phyloP scores from a whole-genome alignment of 2,329 filamentous ascomycete genomes.

The Aspergillus glaucus region DNA sequence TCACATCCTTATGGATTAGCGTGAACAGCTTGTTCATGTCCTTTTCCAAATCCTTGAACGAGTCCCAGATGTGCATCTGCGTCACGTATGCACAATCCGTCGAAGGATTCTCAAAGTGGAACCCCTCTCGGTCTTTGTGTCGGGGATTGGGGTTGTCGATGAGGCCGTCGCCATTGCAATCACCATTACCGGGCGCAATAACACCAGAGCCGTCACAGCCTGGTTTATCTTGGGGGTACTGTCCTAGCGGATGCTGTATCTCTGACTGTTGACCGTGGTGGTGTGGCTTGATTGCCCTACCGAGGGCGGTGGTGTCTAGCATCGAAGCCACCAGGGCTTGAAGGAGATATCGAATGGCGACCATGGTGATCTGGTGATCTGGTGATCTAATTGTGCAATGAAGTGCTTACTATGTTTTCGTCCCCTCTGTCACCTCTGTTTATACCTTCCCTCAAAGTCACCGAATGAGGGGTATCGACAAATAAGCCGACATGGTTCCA shows the following conservation, averaged over 20 bases:
- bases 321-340: constrained; percentile 9
- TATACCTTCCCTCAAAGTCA: no score
- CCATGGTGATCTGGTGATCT: constrained; percentile 3
- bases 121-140: constrained; percentile 18
- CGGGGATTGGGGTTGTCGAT: constrained; percentile 12
- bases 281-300: constrained; percentile 3
- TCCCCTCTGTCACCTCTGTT: no score
- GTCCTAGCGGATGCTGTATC: constrained; percentile 3
- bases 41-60: constrained; percentile 27
- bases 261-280: background rate
- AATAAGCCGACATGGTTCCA: background rate
- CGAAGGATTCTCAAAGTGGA: constrained; percentile 27
- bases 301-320: constrained; percentile 5
- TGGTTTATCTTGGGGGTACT: constrained; percentile 11
- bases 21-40: constrained; percentile 27
- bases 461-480: background rate
- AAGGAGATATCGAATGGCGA: constrained; percentile 8
- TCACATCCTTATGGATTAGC: constrained; percentile 26
- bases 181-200: constrained; percentile 16
- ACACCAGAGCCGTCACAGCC: constrained; percentile 22
- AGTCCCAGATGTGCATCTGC: constrained; percentile 28
- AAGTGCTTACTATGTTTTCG: background rate
- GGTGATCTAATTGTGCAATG: background rate
- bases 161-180: constrained; percentile 23
- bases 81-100: constrained; percentile 25